These are phyloP conservation scores for Pyrrhoderma lamaoense DNA, from an alignment of 1,284 basidiomycete species.

Conservation along the genomic window DNA sequence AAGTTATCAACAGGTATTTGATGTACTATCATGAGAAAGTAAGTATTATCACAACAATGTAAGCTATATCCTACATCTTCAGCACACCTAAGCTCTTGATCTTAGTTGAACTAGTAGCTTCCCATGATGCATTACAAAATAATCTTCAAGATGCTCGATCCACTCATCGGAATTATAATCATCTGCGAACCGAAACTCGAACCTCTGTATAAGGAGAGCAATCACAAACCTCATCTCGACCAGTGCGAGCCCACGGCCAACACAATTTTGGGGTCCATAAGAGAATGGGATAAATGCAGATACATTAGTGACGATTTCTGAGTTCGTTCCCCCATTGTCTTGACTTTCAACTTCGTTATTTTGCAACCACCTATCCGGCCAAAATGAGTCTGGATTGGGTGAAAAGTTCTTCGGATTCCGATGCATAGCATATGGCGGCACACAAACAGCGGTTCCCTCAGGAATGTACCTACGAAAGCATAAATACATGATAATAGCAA, in stretches of 20 bases:
- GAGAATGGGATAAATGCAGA: slow-evolving; percentile 19
- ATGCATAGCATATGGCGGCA: slow-evolving; percentile 34
- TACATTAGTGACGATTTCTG: slow-evolving; percentile 2
- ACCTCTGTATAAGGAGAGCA: slow-evolving; percentile 26
- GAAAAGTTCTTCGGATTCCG: slow-evolving; percentile 36
- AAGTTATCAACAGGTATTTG: no score
- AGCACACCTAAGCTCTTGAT: neutral
- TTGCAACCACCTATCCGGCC: slow-evolving; percentile 37
- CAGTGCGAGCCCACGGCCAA: slow-evolving; percentile 23
- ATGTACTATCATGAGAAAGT: no score
- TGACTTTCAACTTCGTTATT: neutral
- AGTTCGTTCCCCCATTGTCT: neutral
- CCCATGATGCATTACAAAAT: slow-evolving; percentile 26
- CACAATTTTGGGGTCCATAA: slow-evolving; percentile 16
- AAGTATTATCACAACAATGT: no score
- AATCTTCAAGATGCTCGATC: slow-evolving; percentile 26
- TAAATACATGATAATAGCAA: neutral
- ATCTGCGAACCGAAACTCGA: slow-evolving; percentile 25
- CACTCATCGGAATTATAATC: slow-evolving; percentile 25
- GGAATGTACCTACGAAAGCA: slow-evolving; percentile 31
- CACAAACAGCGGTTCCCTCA: slow-evolving; percentile 32
- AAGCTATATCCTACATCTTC: no score
- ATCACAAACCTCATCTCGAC: slow-evolving; percentile 27
- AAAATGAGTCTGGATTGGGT: slow-evolving; percentile 34
- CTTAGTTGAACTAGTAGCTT: slow-evolving; percentile 22